phyloP scores from a whole-genome alignment of 352 stramenopile genomes.

The Blastocystis sp. region DNA sequence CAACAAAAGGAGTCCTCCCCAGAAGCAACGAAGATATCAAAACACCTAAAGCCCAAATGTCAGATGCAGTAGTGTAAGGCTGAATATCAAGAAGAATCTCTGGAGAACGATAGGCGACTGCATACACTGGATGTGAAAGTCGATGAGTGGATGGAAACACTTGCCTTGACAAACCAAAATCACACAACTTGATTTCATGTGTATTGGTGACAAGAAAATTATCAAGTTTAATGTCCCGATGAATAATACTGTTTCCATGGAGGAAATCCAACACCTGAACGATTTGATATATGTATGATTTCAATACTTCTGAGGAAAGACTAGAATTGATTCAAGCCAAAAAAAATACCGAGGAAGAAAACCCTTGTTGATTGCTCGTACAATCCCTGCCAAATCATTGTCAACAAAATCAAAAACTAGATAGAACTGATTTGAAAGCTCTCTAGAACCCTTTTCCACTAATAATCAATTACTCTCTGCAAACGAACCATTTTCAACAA shows the following conservation, averaged over 20 bases:
- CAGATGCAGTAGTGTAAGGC: background rate
- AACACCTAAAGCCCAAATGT: conserved; percentile 30
- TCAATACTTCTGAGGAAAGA: background rate
- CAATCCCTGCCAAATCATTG: conserved; percentile 28
- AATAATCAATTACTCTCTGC: background rate
- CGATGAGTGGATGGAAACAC: background rate
- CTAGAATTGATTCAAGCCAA: background rate
- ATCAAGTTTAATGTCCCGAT: conserved; percentile 33
- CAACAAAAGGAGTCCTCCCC: background rate
- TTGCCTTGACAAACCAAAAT: conserved; percentile 19
- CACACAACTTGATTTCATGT: conserved; percentile 5
- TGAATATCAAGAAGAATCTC: conserved; percentile 40
- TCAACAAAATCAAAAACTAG: conserved; percentile 44
- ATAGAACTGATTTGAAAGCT: conserved; percentile 15
- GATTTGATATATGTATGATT: conserved; percentile 39
- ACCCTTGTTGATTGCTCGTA: background rate
- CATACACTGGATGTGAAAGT: background rate
- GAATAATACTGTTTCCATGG: conserved; percentile 23
- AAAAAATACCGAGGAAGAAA: conserved; percentile 14
- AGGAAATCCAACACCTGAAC: conserved; percentile 39
- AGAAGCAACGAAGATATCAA: conserved; percentile 10
- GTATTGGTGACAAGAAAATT: conserved; percentile 46
- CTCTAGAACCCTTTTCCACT: background rate
- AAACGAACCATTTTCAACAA: background rate
- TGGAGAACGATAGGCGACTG: background rate